Evolutionary conservation across 768 basidiomycete genomes (phyloP).

Genomic region (Hysterangium stoloniferum): DNA sequence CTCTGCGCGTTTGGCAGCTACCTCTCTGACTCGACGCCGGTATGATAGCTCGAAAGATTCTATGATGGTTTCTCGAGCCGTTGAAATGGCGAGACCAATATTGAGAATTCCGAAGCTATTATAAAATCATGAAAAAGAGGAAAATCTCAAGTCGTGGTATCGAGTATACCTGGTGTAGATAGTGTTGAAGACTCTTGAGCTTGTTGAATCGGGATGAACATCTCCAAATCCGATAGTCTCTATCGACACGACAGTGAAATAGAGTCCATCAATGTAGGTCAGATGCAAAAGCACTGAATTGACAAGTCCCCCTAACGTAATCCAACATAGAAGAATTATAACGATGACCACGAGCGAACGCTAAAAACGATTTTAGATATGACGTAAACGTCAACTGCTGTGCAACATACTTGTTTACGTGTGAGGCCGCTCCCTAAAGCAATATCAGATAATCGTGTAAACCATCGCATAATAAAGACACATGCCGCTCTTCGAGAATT

Average conservation of each 20-base stretch:
- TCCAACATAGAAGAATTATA: conserved; percentile 64
- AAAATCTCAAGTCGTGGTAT: no score
- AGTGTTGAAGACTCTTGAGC: conserved; percentile 51
- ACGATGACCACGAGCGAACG: conserved; percentile 56
- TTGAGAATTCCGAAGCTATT: conserved; percentile 54
- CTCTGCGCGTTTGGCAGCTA: conserved; percentile 40
- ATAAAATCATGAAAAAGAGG: no score
- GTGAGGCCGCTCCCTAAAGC: conserved; percentile 68
- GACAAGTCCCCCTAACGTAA: conserved; percentile 63
- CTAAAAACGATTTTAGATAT: neutral
- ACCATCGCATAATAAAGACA: conserved; percentile 16
- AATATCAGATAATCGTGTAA: neutral
- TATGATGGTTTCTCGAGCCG: conserved; percentile 61
- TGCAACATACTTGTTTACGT: conserved; percentile 42
- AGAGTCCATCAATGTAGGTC: conserved; percentile 66
- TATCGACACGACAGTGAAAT: conserved; percentile 67
- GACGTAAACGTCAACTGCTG: no score
- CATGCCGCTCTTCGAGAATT: conserved; percentile 60
- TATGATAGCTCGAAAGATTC: conserved; percentile 67
- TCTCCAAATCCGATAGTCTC: conserved; percentile 75
- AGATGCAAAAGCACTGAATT: conserved; percentile 46
- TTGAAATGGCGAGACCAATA: conserved; percentile 53
- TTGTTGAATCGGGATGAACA: conserved; percentile 44
- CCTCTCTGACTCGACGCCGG: conserved; percentile 40
- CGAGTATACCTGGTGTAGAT: conserved; percentile 29